A percentile compares a stretch with the other conserved stretches of the same genome.
These are phyloP conservation scores for Ophiostoma novo-ulmi DNA, from an alignment of 2,329 filamentous ascomycete genomes.

Conservation along the genomic window DNA sequence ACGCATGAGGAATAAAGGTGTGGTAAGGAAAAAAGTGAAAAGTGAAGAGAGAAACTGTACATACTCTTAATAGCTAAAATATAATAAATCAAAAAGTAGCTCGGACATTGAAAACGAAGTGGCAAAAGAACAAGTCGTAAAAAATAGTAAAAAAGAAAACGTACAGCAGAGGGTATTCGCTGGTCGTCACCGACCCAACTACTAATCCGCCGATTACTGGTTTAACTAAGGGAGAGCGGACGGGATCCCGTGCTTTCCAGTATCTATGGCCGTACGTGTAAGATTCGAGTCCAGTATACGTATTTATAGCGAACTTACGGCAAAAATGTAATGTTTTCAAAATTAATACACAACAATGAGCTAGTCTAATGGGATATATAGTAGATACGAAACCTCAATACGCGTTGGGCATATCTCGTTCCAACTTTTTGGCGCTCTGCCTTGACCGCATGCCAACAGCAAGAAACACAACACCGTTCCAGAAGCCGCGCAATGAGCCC, in stretches of 20 bases:
- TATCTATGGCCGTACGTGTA: background rate
- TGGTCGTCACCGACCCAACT: background rate
- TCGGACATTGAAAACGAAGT: no score
- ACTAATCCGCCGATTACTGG: background rate
- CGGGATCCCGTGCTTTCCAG: background rate
- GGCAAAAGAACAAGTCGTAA: no score
- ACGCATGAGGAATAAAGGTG: constrained; percentile 4
- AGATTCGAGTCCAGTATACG: no score
- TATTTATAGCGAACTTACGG: no score
- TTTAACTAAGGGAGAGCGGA: background rate
- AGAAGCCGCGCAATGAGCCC: constrained; percentile 37
- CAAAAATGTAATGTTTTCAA: no score
- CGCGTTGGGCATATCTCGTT: background rate
- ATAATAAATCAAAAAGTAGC: background rate
- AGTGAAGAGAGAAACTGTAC: background rate
- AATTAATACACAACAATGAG: no score
- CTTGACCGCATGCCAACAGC: constrained; percentile 36
- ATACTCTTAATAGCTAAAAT: background rate
- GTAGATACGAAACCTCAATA: background rate
- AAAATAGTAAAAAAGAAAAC: background rate
- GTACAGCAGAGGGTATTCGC: background rate
- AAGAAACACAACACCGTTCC: constrained; percentile 38
- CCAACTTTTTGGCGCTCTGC: constrained; percentile 18
- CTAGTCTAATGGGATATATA: no score
- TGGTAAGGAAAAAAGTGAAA: background rate